Evolutionary conservation across 148 eudicot genomes (phyloP), one percentile per base, ranked within the genome.

Genomic region (Chenopodium formosanum): DNA sequence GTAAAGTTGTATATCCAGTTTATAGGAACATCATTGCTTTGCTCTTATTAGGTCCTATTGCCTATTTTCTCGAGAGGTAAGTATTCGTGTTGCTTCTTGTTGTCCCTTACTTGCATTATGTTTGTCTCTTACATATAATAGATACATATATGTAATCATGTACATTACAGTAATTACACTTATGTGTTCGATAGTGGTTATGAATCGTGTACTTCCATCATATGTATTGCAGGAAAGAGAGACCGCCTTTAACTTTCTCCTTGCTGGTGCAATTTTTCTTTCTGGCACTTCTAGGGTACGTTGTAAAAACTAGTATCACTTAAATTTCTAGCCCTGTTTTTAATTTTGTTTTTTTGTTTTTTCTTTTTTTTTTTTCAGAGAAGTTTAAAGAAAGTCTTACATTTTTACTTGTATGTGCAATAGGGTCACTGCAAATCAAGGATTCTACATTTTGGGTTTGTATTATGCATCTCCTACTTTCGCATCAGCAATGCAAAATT

Each of bases 361-460:
- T 25, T 25, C 25, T 25, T 25, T 25, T 25, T 25, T 25, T 25
- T 37, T 37, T 40, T 40, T 40, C 44, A 6, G 7, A 40, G 44
- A 40, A 5, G 44, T 40, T 6, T 40, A 40, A 40, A 40, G 44
- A 40, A 40, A 40, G 44, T 40, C 44, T 40, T 40, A 40, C 44
- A 1, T 40, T 81, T 29, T 47, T 46, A 31, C 71, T 74, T 77
- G 20, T 74, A 11, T 67, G 22, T 62, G 53, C 23, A 20, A 70
- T 88, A 94, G 98, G 73, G 91, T 94, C 48, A 92, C 98, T 17
- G 98, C 94, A 85, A 92, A 90, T 75, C 98, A 94, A 80, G 95
- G 94, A 77, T 94, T 94, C 74, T 92, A 94, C 76, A 86, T 92
- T 31, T 79, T 92, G 74, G 98, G 98, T 10, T 82, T 94, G 82